Evolutionary conservation across 73 alveolate species (phyloP).

Genomic region (Paramecium tetraurelia): DNA sequence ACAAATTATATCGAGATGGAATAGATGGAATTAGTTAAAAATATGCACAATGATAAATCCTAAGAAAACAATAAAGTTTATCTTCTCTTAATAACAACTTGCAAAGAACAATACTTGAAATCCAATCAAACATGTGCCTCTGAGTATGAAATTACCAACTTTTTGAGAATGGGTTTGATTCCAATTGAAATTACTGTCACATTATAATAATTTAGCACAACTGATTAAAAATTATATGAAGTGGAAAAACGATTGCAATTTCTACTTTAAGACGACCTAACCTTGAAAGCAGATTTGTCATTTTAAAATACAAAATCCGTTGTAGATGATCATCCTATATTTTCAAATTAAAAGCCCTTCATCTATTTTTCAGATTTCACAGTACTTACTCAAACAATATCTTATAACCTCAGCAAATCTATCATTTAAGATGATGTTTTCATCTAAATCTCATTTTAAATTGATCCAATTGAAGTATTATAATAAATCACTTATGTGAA

Average conservation of each 20-base stretch:
- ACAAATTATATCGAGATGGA: neutral
- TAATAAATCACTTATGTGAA: neutral
- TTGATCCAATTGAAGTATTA: neutral
- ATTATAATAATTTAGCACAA: neutral
- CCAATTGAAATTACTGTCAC: neutral
- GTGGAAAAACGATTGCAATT: neutral
- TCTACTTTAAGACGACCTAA: neutral
- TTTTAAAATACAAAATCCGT: neutral
- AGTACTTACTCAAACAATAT: neutral
- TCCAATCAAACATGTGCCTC: neutral
- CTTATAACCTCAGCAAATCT: neutral
- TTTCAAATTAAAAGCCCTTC: neutral
- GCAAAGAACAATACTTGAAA: neutral
- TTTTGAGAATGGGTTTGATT: neutral
- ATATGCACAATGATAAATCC: neutral
- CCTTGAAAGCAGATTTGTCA: neutral
- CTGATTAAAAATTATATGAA: neutral
- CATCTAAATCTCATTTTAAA: neutral
- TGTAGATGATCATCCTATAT: neutral
- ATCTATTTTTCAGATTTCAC: neutral
- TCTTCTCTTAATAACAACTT: neutral
- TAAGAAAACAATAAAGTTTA: neutral
- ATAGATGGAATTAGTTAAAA: neutral
- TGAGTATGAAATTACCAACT: neutral
- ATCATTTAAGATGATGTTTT: neutral